Base-by-base conservation (phyloP, 306 rosid species). In the Hippophae tibetana region DNA sequence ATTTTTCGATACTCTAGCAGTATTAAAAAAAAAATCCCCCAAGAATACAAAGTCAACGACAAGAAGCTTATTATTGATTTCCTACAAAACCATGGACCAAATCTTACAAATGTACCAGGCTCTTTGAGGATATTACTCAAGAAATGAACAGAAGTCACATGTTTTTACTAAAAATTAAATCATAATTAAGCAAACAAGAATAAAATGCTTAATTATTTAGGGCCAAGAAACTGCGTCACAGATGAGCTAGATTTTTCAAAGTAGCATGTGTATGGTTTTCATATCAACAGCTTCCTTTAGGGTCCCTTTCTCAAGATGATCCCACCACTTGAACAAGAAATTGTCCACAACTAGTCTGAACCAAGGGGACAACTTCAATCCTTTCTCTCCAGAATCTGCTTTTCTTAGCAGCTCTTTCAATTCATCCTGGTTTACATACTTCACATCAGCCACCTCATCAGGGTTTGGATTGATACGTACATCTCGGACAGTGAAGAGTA, bases 321-420 rank as follows among this genome's bases (percentile, higher is more conserved):
- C 97, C 99, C 99, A 93, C 99, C 99, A 93, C 66, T 83, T 88
- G 87, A 80, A 88, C 67, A 93, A 69, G 84, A 93, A 93, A 64
- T 88, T 93, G 81, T 93, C 97, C 74, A 88, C 99, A 10, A 93
- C 89, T 8, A 93, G 86, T 46, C 99, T 81, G 89, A 93, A 93
- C 99, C 99, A 93, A 1, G 99, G 99, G 42, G 97, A 88, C 42
- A 93, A 89, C 87, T 86, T 93, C 89, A 93, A 52, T 51, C 99
- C 99, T 51, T 62, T 95, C 76, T 88, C 97, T 9, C 95, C 99
- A 3, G 94, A 94, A 43, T 93, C 97, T 13, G 80, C 89, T 77
- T 88, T 93, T 78, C 89, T 84, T 84, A 93, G 43, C 74, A 93
- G 80, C 85, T 93, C 99, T 61, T 80, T 93, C 94, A 93, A 59